Conservation (phyloP, 805 yeast genomes). For the Aciculoconidium aculeatum region DNA sequence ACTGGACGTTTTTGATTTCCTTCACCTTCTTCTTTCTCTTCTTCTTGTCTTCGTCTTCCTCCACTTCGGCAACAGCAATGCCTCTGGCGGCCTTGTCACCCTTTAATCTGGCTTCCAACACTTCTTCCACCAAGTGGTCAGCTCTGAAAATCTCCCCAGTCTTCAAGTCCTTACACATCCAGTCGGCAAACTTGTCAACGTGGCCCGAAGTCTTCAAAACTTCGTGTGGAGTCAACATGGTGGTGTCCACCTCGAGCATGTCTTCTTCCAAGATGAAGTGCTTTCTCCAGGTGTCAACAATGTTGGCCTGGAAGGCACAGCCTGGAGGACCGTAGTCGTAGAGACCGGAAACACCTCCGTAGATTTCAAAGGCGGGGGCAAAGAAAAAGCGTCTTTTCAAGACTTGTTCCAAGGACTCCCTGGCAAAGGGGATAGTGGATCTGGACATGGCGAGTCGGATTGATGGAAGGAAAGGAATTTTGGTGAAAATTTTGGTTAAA, state of each 20-base stretch:
- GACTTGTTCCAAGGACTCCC: slow-evolving; percentile 86
- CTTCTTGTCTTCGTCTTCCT: slow-evolving; percentile 60
- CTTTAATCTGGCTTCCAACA: slow-evolving; percentile 88
- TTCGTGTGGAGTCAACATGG: slow-evolving; percentile 96
- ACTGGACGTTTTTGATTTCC: slow-evolving; percentile 90
- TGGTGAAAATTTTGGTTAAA: slow-evolving; percentile 17
- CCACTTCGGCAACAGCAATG: slow-evolving; percentile 43
- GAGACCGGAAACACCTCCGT: slow-evolving; percentile 97
- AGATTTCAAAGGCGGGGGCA: slow-evolving; percentile 95
- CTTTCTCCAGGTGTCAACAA: slow-evolving; percentile 94
- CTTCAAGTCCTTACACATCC: slow-evolving; percentile 96
- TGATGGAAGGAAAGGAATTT: background rate
- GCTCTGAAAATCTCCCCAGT: slow-evolving; percentile 99
- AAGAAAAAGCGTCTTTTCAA: slow-evolving; percentile 93
- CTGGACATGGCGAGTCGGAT: too few species aligned
- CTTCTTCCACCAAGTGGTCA: slow-evolving; percentile 97
- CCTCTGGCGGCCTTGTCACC: slow-evolving; percentile 99
- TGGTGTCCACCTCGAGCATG: slow-evolving; percentile 97
- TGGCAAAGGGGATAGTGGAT: slow-evolving; percentile 48
- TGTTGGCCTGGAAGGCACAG: slow-evolving; percentile 94
- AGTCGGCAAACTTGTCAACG: slow-evolving; percentile 97
- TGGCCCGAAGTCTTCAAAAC: slow-evolving; percentile 98
- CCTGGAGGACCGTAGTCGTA: slow-evolving; percentile 99
- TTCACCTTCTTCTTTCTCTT: slow-evolving; percentile 78
- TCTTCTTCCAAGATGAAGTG: slow-evolving; percentile 97